Base-by-base conservation (phyloP, 1,284 basidiomycete genomes). In the Pseudozyma pruni region DNA sequence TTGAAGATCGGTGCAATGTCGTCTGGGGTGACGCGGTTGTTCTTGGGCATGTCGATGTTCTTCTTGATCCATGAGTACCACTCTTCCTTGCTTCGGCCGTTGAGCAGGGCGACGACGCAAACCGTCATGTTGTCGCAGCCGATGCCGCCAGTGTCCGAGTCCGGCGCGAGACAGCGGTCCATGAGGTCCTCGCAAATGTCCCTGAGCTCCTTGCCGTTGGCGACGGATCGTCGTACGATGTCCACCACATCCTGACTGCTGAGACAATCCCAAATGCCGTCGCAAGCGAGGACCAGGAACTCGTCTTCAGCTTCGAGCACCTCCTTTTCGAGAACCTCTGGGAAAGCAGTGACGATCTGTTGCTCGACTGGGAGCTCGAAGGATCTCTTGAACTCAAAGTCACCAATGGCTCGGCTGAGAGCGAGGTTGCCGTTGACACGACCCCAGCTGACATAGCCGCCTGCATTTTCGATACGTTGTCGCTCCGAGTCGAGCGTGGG, bases 111-210 rank as follows among this genome's bases (percentile, higher is more conserved):
- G 44, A 98, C 88, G 58, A 98, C 88, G 72, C 97, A 88, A 52
- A 96, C 86, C 0, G 96, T 98, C 96, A 99, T 99, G 85, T 99
- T 98, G 85, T 99, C 96, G 82, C 94, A 98, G 20, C 96, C 96
- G 64, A 98, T 92, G 16, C 96, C 95, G 40, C 92, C 93, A 37
- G 91, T 91, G 42, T 91, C 91, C 2, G 92, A 91, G 82, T 97
- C 93, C 1, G 94, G 94, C 11, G 96, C 94, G 42, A 98, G 87
- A 82, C 96, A 98, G 72, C 91, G 90, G 70, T 94, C 91, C 84
- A 96, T 96, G 76, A 97, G 89, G 75, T 90, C 88, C 83, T 97
- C 93, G 78, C 90, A 89, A 67, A 98, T 92, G 80, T 93, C 89
- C 23, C 85, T 79, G 13, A 98, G 87, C 50, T 89, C 86, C 76